Evolutionary conservation across 2,329 filamentous ascomycete genomes (phyloP).

Genomic region (Trichocomaceae sp.): DNA sequence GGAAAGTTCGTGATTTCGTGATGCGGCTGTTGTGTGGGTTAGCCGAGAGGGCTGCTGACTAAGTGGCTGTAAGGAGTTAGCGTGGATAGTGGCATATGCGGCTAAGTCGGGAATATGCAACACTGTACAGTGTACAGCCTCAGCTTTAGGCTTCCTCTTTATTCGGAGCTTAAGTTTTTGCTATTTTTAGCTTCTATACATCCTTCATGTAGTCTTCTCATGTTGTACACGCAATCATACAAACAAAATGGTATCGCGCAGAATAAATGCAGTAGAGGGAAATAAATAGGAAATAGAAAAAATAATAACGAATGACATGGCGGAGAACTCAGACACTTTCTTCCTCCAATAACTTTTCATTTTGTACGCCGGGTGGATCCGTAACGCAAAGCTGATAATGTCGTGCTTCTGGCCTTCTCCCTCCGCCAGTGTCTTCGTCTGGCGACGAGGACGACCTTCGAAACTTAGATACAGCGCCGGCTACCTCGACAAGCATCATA

Average conservation of each 20-base stretch:
- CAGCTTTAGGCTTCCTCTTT: neutral
- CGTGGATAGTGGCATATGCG: too few species aligned
- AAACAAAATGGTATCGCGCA: neutral
- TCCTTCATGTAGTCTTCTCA: neutral
- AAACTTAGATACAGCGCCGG: neutral
- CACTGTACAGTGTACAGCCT: neutral
- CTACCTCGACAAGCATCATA: slow-evolving; percentile 9
- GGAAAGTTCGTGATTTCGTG: neutral
- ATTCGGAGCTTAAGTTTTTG: neutral
- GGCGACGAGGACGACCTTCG: neutral
- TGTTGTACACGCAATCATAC: neutral
- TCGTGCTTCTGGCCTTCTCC: neutral
- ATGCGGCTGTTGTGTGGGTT: slow-evolving; percentile 1
- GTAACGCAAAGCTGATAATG: neutral
- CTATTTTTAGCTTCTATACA: too few species aligned
- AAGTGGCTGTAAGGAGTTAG: neutral
- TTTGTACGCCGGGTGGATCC: neutral
- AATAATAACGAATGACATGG: neutral
- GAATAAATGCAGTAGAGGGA: neutral
- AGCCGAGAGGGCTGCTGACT: slow-evolving; percentile 9
- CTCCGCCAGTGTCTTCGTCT: neutral
- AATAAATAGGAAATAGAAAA: neutral
- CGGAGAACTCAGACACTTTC: neutral
- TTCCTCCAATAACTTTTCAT: neutral
- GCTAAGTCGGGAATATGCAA: too few species aligned